Percentiles rank a stretch among this genome's conserved stretches.
Conservation (phyloP, 768 basidiomycete genomes). For the Lepiota venenata region DNA sequence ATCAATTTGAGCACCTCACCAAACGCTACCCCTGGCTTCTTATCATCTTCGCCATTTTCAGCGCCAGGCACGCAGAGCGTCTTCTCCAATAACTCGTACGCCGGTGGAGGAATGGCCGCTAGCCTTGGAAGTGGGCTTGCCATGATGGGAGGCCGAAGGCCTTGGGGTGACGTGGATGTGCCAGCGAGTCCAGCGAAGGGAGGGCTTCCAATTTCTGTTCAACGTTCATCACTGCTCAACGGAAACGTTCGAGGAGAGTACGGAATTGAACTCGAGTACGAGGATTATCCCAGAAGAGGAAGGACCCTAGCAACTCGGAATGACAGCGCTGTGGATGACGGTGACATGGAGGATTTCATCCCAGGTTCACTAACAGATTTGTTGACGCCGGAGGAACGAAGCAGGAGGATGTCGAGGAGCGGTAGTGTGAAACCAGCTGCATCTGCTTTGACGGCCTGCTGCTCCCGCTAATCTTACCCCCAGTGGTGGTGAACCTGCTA, state of each 20-base stretch:
- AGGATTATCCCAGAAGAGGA: constrained; percentile 26
- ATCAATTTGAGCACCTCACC: constrained; percentile 31
- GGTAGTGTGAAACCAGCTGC: constrained; percentile 33
- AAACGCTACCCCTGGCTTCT: constrained; percentile 28
- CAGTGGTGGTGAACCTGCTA: neutral
- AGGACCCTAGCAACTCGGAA: constrained; percentile 19
- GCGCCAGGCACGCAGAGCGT: constrained; percentile 63
- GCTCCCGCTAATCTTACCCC: constrained; percentile 6
- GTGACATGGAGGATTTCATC: constrained; percentile 84
- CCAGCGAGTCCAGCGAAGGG: constrained; percentile 6
- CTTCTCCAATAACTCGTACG: constrained; percentile 40
- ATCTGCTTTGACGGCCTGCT: constrained; percentile 14
- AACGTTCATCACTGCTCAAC: constrained; percentile 14
- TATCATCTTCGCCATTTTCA: constrained; percentile 72
- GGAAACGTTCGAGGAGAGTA: constrained; percentile 23
- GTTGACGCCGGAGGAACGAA: constrained; percentile 84
- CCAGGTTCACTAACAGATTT: constrained; percentile 88
- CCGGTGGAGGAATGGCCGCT: constrained; percentile 52
- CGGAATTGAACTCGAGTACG: constrained; percentile 36
- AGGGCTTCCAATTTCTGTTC: constrained; percentile 10
- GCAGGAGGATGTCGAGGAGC: constrained; percentile 77
- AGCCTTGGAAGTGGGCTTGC: constrained; percentile 57
- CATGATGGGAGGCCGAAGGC: constrained; percentile 40
- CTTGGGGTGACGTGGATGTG: constrained; percentile 29
- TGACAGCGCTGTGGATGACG: constrained; percentile 59